A percentile compares a stretch with the other conserved stretches of the same genome.
phyloP scores from a whole-genome alignment of 306 rosid species.

The Vachellia pachyceras region DNA sequence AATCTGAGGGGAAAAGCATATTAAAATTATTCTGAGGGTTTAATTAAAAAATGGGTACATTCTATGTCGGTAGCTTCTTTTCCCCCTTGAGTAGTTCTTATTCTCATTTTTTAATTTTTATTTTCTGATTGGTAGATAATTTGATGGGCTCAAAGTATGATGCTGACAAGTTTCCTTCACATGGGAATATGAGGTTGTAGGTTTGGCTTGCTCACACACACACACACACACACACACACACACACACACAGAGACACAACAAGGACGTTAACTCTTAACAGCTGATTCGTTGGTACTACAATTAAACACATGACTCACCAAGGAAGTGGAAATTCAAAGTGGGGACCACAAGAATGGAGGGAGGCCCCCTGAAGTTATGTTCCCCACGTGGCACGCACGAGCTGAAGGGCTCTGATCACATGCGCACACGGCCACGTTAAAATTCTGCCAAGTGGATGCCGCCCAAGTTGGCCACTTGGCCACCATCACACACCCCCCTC shows the following conservation, averaged over 20 bases:
- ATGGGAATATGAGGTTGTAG: background rate
- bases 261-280: background rate
- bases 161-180: background rate
- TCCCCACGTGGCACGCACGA: conserved; percentile 72
- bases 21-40: too few relatives aligned
- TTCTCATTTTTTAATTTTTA: background rate
- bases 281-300: background rate
- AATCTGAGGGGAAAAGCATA: background rate
- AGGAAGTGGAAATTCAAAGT: background rate
- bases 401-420: background rate
- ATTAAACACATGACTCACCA: too few relatives aligned
- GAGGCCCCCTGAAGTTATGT: conserved; percentile 46
- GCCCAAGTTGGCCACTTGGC: conserved; percentile 35
- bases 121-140: background rate
- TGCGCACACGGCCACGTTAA: conserved; percentile 16
- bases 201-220: background rate
- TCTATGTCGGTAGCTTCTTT: too few relatives aligned
- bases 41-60: too few relatives aligned
- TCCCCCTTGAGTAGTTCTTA: background rate
- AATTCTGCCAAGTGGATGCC: conserved; percentile 48
- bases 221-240: too few relatives aligned
- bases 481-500: background rate
- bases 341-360: background rate
- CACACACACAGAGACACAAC: too few relatives aligned
- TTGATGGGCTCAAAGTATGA: background rate